Base-by-base conservation (phyloP, 106 monocot species). In the Amphibolis antarctica region DNA sequence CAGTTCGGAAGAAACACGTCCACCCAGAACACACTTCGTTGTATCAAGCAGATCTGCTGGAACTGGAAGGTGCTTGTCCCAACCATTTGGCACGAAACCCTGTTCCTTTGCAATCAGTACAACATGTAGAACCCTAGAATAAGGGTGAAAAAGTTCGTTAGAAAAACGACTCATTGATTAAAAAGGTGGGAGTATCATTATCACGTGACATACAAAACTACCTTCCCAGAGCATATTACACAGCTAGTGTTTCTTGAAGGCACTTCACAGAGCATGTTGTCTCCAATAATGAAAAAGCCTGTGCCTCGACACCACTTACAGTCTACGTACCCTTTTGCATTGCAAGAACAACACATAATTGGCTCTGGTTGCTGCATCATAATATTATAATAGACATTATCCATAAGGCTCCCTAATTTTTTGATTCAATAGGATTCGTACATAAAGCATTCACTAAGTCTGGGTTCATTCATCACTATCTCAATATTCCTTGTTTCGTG, bases 281-380 rank as follows among this genome's bases (percentile, higher is more conserved):
- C 75, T 17, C 89, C 89, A 21, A 94, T 79, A 73, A 94, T 86
- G 65, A 94, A 94, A 65, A 89, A 94, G 12, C 94, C 94, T 25
- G 94, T 94, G 21, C 94, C 94, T 3, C 71, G 30, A 57, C 94
- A 94, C 94, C 94, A 94, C 43, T 86, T 83, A 74, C 94, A 94
- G 57, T 94, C 94, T 22, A 79, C 66, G 31, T 71, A 44, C 20
- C 94, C 89, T 53, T 77, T 81, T 18, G 89, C 86, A 62, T 77
- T 71, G 75, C 94, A 94, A 12, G 86, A 81, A 21, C 80, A 81
- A 74, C 94, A 94, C 31, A 75, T 66, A 63, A 89, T 62, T 22
- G 94, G 94, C 29, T 73, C 61, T 52, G 94, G 94, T 78, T 94
- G 94, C 94, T 94, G 88, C 12, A 52, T 52, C 9, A 51, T 12